Percentiles rank a stretch among this genome's conserved stretches.
phyloP scores from a whole-genome alignment of 2,329 filamentous ascomycete genomes.

The Rugonectria rugulosa region DNA sequence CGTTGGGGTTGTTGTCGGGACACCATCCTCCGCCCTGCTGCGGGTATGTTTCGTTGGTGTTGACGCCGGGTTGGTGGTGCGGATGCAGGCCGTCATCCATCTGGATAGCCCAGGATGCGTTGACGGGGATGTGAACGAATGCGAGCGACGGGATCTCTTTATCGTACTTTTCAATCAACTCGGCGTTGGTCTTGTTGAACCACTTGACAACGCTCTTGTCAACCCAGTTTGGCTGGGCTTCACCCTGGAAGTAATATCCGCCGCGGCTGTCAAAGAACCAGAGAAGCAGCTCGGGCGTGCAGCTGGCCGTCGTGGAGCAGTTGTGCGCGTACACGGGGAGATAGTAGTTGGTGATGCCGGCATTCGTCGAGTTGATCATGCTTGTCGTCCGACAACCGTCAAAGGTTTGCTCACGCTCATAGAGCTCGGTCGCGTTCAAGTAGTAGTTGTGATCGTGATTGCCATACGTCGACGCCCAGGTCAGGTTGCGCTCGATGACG shows the following conservation, averaged over 20 bases:
- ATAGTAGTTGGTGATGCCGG: conserved; percentile 53
- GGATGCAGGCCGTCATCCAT: conserved; percentile 43
- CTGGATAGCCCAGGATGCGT: conserved; percentile 39
- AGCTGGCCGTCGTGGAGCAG: conserved; percentile 37
- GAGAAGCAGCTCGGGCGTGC: conserved; percentile 55
- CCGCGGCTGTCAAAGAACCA: conserved; percentile 77
- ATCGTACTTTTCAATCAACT: conserved; percentile 38
- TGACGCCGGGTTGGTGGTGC: conserved; percentile 53
- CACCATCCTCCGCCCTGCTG: conserved; percentile 56
- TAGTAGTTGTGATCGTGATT: conserved; percentile 72
- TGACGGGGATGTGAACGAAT: conserved; percentile 58
- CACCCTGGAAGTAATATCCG: conserved; percentile 56
- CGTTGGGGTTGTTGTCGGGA: conserved; percentile 46
- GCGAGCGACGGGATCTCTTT: conserved; percentile 53
- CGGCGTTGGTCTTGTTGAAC: conserved; percentile 49
- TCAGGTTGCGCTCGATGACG: conserved; percentile 59
- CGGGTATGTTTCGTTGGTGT: conserved; percentile 52
- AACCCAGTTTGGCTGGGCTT: conserved; percentile 52
- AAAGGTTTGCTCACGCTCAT: conserved; percentile 36
- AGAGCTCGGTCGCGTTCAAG: conserved; percentile 27
- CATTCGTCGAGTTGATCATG: conserved; percentile 28
- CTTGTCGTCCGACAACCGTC: conserved; percentile 31
- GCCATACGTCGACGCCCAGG: conserved; percentile 73
- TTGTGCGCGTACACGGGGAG: conserved; percentile 48
- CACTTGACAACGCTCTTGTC: conserved; percentile 52